Base-by-base conservation (phyloP, 345 rosid species). In the Barbarea vulgaris region DNA sequence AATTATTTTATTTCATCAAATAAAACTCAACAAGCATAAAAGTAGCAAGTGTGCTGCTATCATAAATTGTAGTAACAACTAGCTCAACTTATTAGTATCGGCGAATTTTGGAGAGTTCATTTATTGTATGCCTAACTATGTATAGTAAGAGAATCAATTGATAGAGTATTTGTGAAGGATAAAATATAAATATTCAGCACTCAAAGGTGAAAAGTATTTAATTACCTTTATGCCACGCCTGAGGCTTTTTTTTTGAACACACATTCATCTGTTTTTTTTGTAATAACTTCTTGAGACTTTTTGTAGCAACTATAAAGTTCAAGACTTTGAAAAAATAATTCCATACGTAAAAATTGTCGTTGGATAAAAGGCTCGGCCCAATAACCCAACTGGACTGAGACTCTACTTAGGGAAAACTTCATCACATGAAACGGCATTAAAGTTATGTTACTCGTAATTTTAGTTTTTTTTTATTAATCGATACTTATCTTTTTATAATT, bases 281-380 rank as follows among this genome's bases (percentile, higher is more conserved):
- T 54, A 27, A 27, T 54, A 27, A 14, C 0, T 30, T 30, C 31
- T 36, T 60, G 13, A 60, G 46, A 60, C 27, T 36, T 59, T 37
- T 0, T 8, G 15, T 7, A 8, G 7, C 13, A 61, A 21, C 44
- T 31, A 44, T 15, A 14, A 15, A 44, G 3, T 15, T 19, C 19
- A 34, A 36, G 24, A 9, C 10, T 9, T 28, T 1, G 28, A 8
- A 3, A 64, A 46, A 47, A 22, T 6, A 30, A 28, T 46, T 64
- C 3, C 39, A 27, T 10, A n/a, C 24, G 39, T 27, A 28, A 2
- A 17, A 44, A 3, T 10, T 46, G 17, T 28, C 7, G 11, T 25
- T 11, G 28, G 17, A 4, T 28, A 27, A 10, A 21, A 18, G 70
- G 57, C 19, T 48, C 31, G 70, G 70, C 70, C 70, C 70, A 66